Evolutionary conservation across 2,329 filamentous ascomycete species (phyloP), one percentile per base, ranked within the genome.

Genomic region (Trichoderma gracile): DNA sequence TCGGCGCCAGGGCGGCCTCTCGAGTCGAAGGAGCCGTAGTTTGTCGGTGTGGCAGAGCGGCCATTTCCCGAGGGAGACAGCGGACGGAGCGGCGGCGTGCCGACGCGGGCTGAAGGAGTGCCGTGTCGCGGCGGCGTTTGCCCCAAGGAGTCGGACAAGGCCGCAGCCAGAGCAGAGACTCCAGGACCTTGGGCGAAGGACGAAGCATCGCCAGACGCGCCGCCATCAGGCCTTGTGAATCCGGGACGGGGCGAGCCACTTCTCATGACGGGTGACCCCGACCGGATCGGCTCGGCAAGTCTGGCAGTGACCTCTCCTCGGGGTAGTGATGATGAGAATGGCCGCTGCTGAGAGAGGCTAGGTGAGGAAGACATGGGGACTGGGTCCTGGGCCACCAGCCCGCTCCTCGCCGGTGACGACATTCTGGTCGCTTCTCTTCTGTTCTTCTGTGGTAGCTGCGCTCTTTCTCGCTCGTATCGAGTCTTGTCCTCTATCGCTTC

Each of bases 1-100:
- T 71, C 72, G n/a, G 70, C 78, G 54, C 82, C 84, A 56, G 77
- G 76, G 56, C 83, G 85, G 46, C 84, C 83, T 68, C 88, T 85
- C 56, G 86, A 86, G 68, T 95, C 91, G 71, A 96, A 93, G 10
- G 93, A 97, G 60, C 93, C 94, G 76, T 95, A 96, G 71, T 89
- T 91, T 67, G 89, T 90, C 27, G 86, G 86, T 3, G 87, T 84
- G 77, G 65, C 83, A 79, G 67, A 81, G 54, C 74, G 70, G 45
- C 69, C 77, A 55, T 80, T 76, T 27, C 79, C 77, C 47, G 70
- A 68, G 45, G 75, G 77, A 23, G 65, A 66, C 50, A 76, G 74
- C 27, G 77, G 71, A 63, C 76, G 74, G 38, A 74, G 70, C 30
- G 76, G 75, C 49, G 89, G 89, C 52, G 89, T 90, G 49, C 82